Percentiles rank a stretch among this genome's conserved stretches.
phyloP scores from a whole-genome alignment of 768 basidiomycete species.

The Pleurotus tuber-regium region DNA sequence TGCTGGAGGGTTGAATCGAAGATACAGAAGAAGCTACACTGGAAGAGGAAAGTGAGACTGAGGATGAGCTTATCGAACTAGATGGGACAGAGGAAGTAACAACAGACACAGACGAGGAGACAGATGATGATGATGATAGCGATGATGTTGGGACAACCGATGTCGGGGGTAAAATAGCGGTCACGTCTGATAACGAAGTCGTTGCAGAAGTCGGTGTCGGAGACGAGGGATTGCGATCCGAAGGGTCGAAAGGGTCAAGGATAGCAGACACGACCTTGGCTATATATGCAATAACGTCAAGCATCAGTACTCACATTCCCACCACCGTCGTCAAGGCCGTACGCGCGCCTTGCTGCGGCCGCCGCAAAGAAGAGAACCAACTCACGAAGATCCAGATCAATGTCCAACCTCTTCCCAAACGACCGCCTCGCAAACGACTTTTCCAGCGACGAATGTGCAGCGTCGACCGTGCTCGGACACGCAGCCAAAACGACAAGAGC shows the following conservation, averaged over 20 bases:
- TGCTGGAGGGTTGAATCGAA: not conserved
- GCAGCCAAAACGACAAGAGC: conserved; percentile 8
- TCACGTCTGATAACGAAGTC: not conserved
- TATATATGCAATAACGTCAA: not conserved
- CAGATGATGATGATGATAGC: not conserved
- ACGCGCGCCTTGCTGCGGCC: too few species aligned
- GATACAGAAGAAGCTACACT: not conserved
- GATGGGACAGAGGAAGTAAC: not conserved
- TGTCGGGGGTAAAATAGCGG: conserved; percentile 7
- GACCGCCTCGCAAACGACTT: conserved; percentile 8
- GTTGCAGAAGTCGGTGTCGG: not conserved
- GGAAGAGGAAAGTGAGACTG: not conserved
- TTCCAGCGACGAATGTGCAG: conserved; percentile 10
- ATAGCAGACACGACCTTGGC: not conserved
- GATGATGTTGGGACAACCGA: conserved; percentile 3
- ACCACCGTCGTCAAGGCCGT: too few species aligned
- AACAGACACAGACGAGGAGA: not conserved
- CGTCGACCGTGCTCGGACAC: conserved; percentile 5
- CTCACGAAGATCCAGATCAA: not conserved
- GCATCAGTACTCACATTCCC: not conserved
- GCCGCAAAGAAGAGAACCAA: not conserved
- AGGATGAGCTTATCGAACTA: conserved; percentile 1
- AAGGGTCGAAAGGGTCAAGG: not conserved
- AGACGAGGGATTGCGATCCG: too few species aligned
- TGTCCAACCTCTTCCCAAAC: not conserved